Evolutionary conservation across 2,329 filamentous ascomycete species (phyloP).

Genomic region (Nothopassalora personata): DNA sequence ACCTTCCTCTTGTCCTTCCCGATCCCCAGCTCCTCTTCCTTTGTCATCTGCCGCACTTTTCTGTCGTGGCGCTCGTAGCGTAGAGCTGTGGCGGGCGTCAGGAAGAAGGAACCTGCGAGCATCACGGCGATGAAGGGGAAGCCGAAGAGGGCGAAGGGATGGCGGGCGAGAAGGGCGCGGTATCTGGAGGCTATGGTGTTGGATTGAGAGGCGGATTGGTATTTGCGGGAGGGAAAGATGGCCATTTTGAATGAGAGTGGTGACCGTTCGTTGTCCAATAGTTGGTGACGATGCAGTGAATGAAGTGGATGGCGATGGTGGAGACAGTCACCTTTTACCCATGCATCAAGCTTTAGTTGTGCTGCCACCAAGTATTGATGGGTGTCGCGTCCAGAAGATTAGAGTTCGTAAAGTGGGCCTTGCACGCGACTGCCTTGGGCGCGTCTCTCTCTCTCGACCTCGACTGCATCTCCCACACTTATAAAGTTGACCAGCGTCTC

Average conservation of each 20-base stretch:
- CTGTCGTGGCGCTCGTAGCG: conserved; percentile 91
- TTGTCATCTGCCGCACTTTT: conserved; percentile 76
- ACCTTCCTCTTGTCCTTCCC: conserved; percentile 65
- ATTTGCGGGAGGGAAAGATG: conserved; percentile 42
- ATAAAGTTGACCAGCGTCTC: neutral
- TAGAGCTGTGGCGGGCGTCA: conserved; percentile 89
- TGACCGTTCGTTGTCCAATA: neutral
- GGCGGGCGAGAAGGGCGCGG: conserved; percentile 65
- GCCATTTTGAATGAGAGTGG: conserved; percentile 23
- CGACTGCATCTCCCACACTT: neutral
- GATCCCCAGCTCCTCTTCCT: conserved; percentile 81
- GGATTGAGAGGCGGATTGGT: conserved; percentile 59
- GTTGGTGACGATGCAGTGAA: neutral
- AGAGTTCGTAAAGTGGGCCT: neutral
- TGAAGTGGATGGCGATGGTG: neutral
- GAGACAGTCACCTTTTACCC: neutral
- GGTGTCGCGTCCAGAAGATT: neutral
- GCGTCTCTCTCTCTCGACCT: neutral
- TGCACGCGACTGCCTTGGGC: neutral
- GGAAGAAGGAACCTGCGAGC: conserved; percentile 84
- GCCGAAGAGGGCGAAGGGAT: conserved; percentile 89
- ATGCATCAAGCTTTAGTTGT: neutral
- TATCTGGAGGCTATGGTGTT: conserved; percentile 71
- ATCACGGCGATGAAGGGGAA: conserved; percentile 88
- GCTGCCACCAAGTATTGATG: neutral